Percentiles rank a stretch among this genome's conserved stretches.
These are phyloP conservation scores for Neurospora sp. DNA, from an alignment of 495 filamentous ascomycete species.

Conservation along the genomic window DNA sequence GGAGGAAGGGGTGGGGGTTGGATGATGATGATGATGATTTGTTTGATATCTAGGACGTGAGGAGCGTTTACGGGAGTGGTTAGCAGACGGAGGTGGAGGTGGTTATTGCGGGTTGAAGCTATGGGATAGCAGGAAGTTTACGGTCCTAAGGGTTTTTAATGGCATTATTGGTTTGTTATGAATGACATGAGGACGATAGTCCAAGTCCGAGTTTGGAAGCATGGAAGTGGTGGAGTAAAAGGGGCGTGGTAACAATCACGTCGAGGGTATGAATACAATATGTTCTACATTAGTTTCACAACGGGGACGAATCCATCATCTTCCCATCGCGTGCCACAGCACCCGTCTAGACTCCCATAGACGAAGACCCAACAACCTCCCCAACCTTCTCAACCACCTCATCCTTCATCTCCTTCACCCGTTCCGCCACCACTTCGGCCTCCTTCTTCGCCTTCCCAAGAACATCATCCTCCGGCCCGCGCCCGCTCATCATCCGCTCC, in stretches of 20 bases:
- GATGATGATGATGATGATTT: slow-evolving; percentile 85
- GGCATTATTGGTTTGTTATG: neutral
- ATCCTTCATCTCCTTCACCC: neutral
- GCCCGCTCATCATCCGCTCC: slow-evolving; percentile 4
- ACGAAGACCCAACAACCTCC: neutral
- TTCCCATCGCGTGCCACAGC: too few species aligned
- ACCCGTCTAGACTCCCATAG: neutral
- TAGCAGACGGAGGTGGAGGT: neutral
- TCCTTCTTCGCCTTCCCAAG: neutral
- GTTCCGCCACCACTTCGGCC: neutral
- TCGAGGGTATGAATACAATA: neutral
- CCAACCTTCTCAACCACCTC: neutral
- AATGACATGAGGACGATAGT: neutral
- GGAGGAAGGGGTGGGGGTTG: slow-evolving; percentile 75
- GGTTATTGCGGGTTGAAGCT: neutral
- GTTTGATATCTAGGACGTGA: slow-evolving; percentile 35
- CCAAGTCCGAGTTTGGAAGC: neutral
- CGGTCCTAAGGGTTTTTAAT: neutral
- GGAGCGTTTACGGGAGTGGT: neutral
- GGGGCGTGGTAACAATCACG: neutral
- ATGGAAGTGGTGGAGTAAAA: neutral
- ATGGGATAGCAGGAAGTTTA: neutral
- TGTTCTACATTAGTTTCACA: neutral
- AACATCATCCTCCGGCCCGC: neutral
- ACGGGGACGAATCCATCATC: neutral